phyloP scores from a whole-genome alignment of 2,329 filamentous ascomycete genomes.

The Aspergillus fructus region DNA sequence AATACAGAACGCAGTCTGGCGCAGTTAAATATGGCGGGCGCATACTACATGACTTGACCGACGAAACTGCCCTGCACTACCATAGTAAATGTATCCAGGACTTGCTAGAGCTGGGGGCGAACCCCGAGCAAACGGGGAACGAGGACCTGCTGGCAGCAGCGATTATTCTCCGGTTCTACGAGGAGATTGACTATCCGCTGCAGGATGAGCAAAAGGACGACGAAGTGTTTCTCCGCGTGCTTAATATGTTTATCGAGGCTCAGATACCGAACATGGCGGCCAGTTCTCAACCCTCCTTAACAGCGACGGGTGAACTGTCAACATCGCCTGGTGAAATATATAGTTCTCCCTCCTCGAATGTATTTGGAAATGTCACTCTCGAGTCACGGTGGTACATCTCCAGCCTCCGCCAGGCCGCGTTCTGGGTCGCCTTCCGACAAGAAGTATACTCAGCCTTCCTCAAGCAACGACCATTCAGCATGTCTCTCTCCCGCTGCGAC shows the following conservation, averaged over 20 bases:
- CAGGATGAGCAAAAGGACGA: slow-evolving; percentile 15
- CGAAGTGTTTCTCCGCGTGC: slow-evolving; percentile 21
- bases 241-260: slow-evolving; percentile 27
- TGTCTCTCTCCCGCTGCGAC: slow-evolving; percentile 7
- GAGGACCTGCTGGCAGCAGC: slow-evolving; percentile 38
- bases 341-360: not conserved
- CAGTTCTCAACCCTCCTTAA: not conserved
- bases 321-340: not conserved
- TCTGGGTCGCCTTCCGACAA: slow-evolving; percentile 50
- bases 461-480: slow-evolving; percentile 32
- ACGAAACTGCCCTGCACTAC: slow-evolving; percentile 37
- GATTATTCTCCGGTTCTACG: slow-evolving; percentile 44
- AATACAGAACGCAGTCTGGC: not conserved
- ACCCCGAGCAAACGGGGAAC: slow-evolving; percentile 3
- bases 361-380: not conserved
- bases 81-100: slow-evolving; percentile 41
- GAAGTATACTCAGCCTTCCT: slow-evolving; percentile 48
- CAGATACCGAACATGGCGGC: slow-evolving; percentile 5
- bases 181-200: slow-evolving; percentile 38
- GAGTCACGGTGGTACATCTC: slow-evolving; percentile 5
- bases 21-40: slow-evolving; percentile 2
- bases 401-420: slow-evolving; percentile 41
- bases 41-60: slow-evolving; percentile 24
- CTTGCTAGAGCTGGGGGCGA: slow-evolving; percentile 30
- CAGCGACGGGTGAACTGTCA: not conserved